Base-by-base conservation (phyloP, 148 eudicot species). In the Cornus kousa region DNA sequence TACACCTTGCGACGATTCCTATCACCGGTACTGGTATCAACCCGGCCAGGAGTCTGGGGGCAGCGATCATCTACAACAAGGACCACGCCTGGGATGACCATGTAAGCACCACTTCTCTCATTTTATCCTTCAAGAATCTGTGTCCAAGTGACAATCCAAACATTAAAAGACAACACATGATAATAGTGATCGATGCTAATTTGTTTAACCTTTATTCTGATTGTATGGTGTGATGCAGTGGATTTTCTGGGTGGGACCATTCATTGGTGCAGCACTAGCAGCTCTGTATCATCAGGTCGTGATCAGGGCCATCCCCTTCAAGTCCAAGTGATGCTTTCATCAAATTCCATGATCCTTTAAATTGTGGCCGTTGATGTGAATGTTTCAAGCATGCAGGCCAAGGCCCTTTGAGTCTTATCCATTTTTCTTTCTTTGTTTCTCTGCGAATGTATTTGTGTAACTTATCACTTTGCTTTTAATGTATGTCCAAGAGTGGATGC, bases 241-340 rank as follows among this genome's bases (percentile, higher is more conserved):
- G 89, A 80, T 87, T 24, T 87, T 87, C 86, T 87, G 87, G 87
- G 89, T 87, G 55, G 89, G 89, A 22, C 87, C 89, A 48, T 87
- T 87, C 78, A 85, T 82, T 53, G 89, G 89, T 3, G 89, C 89
- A 55, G 87, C 86, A 75, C 60, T 87, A 0, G 87, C 89, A 80
- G 89, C 89, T 32, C 60, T 87, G 20, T 87, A 87, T 77, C 89
- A 87, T 64, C 80, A 79, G 53, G 86, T 87, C 31, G 87, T 87
- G 81, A 87, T 87, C 46, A 87, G 89, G 72, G 89, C 89, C 22
- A 87, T 87, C 64, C 89, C 89, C 20, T 87, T 87, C 86, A 87
- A 85, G 77, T 77, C 83, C 77, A 87, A 84, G 85, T 80, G 71
- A 75, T 72, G 71, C 19, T 39, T n/a, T 43, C 10, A 71, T 71